Percentiles rank a stretch among this genome's conserved stretches.
phyloP scores from a whole-genome alignment of 2,329 filamentous ascomycete genomes.

The Ascochyta viciae-villosae region DNA sequence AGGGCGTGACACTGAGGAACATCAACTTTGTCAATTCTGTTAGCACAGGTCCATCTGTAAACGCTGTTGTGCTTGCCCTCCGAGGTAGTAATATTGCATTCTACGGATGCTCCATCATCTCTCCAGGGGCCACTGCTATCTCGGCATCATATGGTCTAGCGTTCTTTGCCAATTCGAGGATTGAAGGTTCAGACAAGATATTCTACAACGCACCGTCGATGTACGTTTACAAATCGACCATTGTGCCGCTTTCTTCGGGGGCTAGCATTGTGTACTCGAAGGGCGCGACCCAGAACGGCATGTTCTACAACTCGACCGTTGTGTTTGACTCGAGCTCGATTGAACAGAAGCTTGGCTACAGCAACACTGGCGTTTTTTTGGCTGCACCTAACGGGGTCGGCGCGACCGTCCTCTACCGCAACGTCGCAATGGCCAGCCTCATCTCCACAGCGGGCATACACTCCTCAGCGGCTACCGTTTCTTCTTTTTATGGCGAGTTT shows the following conservation, averaged over 20 bases:
- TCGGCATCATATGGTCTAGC: conserved; percentile 42
- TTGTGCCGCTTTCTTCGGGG: conserved; percentile 49
- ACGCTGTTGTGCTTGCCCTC: conserved; percentile 37
- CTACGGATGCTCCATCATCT: conserved; percentile 55
- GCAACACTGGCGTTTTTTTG: conserved; percentile 53
- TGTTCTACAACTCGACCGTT: conserved; percentile 48
- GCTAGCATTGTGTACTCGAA: conserved; percentile 52
- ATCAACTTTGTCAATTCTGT: conserved; percentile 49
- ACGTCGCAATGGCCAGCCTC: conserved; percentile 49
- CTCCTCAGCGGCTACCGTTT: conserved; percentile 20
- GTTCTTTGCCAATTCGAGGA: conserved; percentile 55
- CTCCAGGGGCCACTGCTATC: conserved; percentile 45
- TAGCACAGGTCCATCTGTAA: conserved; percentile 30
- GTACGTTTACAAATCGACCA: conserved; percentile 55
- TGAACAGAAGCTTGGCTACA: conserved; percentile 39
- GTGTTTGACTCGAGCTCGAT: conserved; percentile 53
- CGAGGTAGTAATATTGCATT: conserved; percentile 53
- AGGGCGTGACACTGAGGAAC: conserved; percentile 49
- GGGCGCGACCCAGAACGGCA: conserved; percentile 32
- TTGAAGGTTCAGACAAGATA: conserved; percentile 54
- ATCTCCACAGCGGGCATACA: conserved; percentile 51
- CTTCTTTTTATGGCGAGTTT: conserved; percentile 53
- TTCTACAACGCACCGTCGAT: conserved; percentile 52
- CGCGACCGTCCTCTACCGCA: conserved; percentile 52
- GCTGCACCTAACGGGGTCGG: conserved; percentile 53